Conservation (phyloP, 352 stramenopile genomes). For the Globisporangium paddicum region DNA sequence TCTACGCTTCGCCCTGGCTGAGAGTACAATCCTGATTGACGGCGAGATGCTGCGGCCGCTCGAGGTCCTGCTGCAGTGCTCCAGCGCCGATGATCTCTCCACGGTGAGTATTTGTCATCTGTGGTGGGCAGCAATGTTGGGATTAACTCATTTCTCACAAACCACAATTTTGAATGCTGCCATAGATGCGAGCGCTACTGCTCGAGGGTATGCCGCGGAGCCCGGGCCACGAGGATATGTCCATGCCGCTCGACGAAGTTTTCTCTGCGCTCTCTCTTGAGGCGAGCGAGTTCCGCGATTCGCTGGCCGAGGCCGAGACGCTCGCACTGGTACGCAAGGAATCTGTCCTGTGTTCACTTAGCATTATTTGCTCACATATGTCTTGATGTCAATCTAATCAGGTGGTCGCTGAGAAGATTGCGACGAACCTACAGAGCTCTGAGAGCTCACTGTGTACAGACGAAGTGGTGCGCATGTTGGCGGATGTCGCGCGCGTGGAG, state of each 20-base stretch:
- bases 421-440: slow-evolving; percentile 21
- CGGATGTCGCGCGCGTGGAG: slow-evolving; percentile 33
- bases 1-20: slow-evolving; percentile 20
- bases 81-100: slow-evolving; percentile 46
- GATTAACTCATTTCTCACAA: background rate
- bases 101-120: slow-evolving; percentile 31
- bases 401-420: slow-evolving; percentile 31
- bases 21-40: slow-evolving; percentile 16
- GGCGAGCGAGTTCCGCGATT: slow-evolving; percentile 1
- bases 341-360: too few species aligned
- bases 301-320: slow-evolving; percentile 4
- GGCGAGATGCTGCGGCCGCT: slow-evolving; percentile 21
- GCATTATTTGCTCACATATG: background rate
- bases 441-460: slow-evolving; percentile 33
- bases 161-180: background rate
- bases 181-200: slow-evolving; percentile 54
- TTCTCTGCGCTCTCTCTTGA: slow-evolving; percentile 16
- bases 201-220: slow-evolving; percentile 12
- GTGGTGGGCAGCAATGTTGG: background rate
- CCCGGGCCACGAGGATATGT: slow-evolving; percentile 11
- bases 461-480: slow-evolving; percentile 40
- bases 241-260: slow-evolving; percentile 16
- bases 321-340: slow-evolving; percentile 9
- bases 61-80: slow-evolving; percentile 50
- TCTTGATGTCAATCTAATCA: slow-evolving; percentile 9